Evolutionary conservation across 257 asterid species (phyloP).

Genomic region (Coffea canephora): DNA sequence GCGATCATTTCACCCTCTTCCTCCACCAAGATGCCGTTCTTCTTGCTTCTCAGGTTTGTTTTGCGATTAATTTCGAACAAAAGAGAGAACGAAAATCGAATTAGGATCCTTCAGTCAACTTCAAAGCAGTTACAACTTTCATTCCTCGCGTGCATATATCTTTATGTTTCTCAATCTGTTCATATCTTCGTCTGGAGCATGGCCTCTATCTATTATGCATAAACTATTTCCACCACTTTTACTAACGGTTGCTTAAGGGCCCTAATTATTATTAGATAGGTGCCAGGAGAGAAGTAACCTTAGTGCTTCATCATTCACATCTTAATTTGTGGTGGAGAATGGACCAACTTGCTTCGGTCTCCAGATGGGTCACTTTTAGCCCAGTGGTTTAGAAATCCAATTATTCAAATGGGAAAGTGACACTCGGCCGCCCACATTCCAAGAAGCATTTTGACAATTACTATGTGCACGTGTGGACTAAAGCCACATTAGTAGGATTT

Average conservation of each 20-base stretch:
- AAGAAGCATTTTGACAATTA: neutral
- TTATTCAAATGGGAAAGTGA: neutral
- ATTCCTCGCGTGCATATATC: no score
- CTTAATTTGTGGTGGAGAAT: neutral
- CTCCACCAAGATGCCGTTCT: conserved; percentile 71
- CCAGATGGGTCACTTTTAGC: neutral
- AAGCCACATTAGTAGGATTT: neutral
- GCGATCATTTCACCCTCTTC: conserved; percentile 72
- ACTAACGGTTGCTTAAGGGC: no score
- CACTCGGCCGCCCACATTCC: neutral
- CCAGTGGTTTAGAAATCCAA: neutral
- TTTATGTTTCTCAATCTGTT: neutral
- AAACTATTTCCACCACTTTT: neutral
- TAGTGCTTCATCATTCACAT: neutral
- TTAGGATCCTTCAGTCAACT: neutral
- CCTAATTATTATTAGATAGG: no score
- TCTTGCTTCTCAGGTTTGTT: conserved; percentile 78
- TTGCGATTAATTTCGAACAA: neutral
- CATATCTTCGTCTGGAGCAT: neutral
- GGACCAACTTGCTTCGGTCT: neutral
- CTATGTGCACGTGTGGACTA: neutral
- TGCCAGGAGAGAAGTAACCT: no score
- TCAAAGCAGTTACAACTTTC: neutral
- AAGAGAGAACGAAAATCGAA: no score
- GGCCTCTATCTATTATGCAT: neutral